Base-by-base conservation (phyloP, 257 asterid genomes). In the Nicotiana attenuata region DNA sequence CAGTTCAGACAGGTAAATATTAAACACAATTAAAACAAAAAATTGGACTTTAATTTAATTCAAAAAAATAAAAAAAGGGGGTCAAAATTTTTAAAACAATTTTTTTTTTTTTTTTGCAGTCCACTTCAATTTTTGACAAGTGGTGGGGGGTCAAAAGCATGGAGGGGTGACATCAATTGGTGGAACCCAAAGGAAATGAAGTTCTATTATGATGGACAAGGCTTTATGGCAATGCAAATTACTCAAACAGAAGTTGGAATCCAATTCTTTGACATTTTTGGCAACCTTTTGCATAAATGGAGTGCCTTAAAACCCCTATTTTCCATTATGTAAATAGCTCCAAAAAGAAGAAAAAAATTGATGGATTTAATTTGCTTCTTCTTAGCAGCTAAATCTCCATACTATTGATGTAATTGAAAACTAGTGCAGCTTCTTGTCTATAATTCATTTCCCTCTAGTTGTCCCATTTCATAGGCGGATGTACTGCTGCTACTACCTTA, bases 131-230 rank as follows among this genome's bases (percentile, higher is more conserved):
- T 92, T 85, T 79, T 95, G 52, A 92, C 98, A 8, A 93, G 98
- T 50, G 98, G 97, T 38, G 98, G 98, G 4, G 98, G 97, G 22
- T 95, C 97, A 20, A 91, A 92, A 86, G 96, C 98, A 5, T 95
- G 98, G 98, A 90, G 87, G 63, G 88, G 88, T 55, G 85, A 47
- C 15, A 35, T 87, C n/a, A 86, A 85, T 35, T 60, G n/a, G 59
- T 16, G 87, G 71, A 63, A 59, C 20, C 69, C 87, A 81, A 7
- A 81, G 65, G 47, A 84, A 82, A 52, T 82, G 77, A 87, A 88
- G 47, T 92, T 93, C 66, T 91, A 93, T 41, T 84, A 92, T 60
- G 94, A 92, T 71, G 98, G 98, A 3, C 94, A 94, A 85, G 97
- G 97, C 4, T 91, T 94, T 82, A 60, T 92, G 87, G 84, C 92